Evolutionary conservation across 2,329 filamentous ascomycete species (phyloP).

Genomic region (Geosmithia putterillii): DNA sequence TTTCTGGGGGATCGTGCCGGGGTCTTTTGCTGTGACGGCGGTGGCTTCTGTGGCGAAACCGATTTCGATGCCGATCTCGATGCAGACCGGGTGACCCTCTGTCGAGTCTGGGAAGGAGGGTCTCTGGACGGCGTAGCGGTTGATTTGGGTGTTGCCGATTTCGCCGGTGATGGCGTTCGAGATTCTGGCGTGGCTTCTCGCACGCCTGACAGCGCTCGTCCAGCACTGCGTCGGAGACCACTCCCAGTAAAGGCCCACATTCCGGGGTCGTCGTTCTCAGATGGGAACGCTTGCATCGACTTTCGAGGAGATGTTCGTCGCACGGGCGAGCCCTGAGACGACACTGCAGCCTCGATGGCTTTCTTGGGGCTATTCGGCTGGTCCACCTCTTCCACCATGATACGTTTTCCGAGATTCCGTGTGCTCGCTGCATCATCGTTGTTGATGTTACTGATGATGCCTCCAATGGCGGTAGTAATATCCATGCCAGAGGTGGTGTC

Average conservation of each 20-base stretch:
- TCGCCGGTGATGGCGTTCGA: slow-evolving; percentile 11
- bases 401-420: slow-evolving; percentile 31
- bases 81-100: slow-evolving; percentile 1
- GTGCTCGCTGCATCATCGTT: slow-evolving; percentile 11
- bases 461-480: slow-evolving; percentile 51
- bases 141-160: slow-evolving; percentile 3
- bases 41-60: neutral
- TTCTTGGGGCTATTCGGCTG: slow-evolving; percentile 31
- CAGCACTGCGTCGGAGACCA: slow-evolving; percentile 33
- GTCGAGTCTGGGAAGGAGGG: neutral
- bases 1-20: slow-evolving; percentile 9
- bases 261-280: slow-evolving; percentile 37
- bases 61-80: slow-evolving; percentile 1
- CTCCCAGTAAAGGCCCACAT: slow-evolving; percentile 39
- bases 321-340: slow-evolving; percentile 9
- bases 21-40: neutral
- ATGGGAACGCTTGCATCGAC: slow-evolving; percentile 1
- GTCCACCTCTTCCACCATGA: slow-evolving; percentile 47
- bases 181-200: slow-evolving; percentile 14
- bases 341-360: slow-evolving; percentile 14
- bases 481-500: slow-evolving; percentile 50
- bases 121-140: neutral
- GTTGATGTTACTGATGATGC: slow-evolving; percentile 35
- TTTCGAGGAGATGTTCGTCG: slow-evolving; percentile 12
- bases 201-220: slow-evolving; percentile 22